These are phyloP conservation scores for Pelargonium myrrhifolium DNA, from an alignment of 441 rosid genomes.

Conservation along the genomic window DNA sequence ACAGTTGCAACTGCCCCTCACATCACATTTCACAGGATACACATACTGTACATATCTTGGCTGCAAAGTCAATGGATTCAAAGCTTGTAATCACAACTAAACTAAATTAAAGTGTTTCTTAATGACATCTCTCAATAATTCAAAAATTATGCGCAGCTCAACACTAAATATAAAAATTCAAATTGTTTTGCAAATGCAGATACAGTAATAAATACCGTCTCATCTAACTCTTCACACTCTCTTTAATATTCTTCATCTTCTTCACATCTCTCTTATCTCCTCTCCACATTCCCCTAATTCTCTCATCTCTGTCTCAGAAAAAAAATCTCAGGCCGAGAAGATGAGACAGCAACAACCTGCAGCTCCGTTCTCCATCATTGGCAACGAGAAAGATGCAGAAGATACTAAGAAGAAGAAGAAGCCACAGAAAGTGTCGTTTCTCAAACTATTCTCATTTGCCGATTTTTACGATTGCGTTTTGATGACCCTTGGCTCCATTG, in stretches of 20 bases:
- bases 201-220: not conserved
- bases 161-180: not conserved
- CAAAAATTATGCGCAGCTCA: not conserved
- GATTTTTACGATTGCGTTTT: not conserved
- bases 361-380: not conserved
- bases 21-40: not conserved
- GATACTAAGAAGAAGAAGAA: not conserved
- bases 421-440: not conserved
- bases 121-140: too few relatives aligned
- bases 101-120: too few relatives aligned
- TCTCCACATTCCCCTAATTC: not conserved
- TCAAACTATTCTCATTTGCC: not conserved
- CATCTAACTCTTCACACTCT: constrained; percentile 4
- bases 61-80: not conserved
- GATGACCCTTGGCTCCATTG: not conserved
- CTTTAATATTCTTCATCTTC: constrained; percentile 1
- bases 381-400: not conserved
- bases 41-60: not conserved
- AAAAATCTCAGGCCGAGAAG: not conserved
- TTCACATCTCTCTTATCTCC: too few relatives aligned
- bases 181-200: not conserved
- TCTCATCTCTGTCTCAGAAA: not conserved
- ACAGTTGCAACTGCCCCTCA: not conserved
- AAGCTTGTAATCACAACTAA: too few relatives aligned
- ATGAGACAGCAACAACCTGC: not conserved